Base-by-base conservation (phyloP, 2,329 filamentous ascomycete species). In the Neonectria coccinea region DNA sequence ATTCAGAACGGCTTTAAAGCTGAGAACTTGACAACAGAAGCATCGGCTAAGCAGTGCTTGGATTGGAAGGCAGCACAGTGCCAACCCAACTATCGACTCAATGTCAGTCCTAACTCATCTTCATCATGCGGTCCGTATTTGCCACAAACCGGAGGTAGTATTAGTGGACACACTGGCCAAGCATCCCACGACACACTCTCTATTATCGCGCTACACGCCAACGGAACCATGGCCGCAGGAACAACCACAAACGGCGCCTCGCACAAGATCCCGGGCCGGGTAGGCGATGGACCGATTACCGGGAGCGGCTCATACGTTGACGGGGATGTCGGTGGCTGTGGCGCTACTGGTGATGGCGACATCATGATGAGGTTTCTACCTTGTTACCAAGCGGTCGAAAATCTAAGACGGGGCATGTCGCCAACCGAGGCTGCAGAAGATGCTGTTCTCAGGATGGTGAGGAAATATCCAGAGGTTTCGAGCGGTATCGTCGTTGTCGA, bases 381-480 rank as follows among this genome's bases (percentile, higher is more conserved):
- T 0, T 88, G 85, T 70, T 87, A 87, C 68, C 85, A 87, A 69
- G 85, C 85, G 1, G 81, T 88, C 1, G 85, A 88, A 76, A 86
- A 78, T 62, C 64, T 88, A 72, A 77, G 85, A 11, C 74, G 71
- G 1, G 85, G 85, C 1, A 81, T 87, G 80, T 74, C 74, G 0
- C 84, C 85, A 0, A 76, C 71, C 5, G 78, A 81, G 33, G 85
- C 85, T 0, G 85, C 85, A 0, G 79, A 84, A 51, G 84, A 88
- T 59, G 84, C 80, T 0, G 84, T 87, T 0, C 59, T 70, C 1
- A 77, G 85, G 16, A 87, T 87, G 82, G 48, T 85, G 11, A 70
- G 74, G 12, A 83, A 79, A 71, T 85, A 83, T 51, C 84, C 85
- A 0, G 73, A 75, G 1, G 72, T 86, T 1, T 75, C 78, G 27